Evolutionary conservation across 75 land plant species (phyloP), one percentile per base, ranked within the genome.

Genomic region (Adiantum capillusveneris): DNA sequence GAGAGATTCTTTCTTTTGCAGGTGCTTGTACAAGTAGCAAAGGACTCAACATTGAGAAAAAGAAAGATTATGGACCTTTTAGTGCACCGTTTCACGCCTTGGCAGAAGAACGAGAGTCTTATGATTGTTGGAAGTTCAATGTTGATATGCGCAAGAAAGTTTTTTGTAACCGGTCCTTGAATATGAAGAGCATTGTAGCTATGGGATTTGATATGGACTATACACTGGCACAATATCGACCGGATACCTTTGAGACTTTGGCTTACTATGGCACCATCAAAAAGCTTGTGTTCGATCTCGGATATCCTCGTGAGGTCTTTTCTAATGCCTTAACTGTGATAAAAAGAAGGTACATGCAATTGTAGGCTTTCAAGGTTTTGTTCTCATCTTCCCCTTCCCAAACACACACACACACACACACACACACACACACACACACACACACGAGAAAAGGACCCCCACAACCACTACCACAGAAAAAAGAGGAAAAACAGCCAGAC

Each of bases 131-230:
- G 66, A 81, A 65, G 19, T 16, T 57, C 1, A 57, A 69, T 29
- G 77, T 90, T 60, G 79, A 76, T 45, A 75, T 75, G 25, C 81
- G 85, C 31, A 95, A 82, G 66, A 79, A 78, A 12, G 82, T 95
- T 11, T 95, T 86, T 27, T 95, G 99, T 73, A 95, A 95, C 54
- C 60, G 99, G 65, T 81, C 96, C 2, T 63, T 95, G 24, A 95
- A 90, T 53, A 95, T 95, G 99, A 95, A 73, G 67, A 84, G 76
- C 60, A 84, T 95, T 57, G 79, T 79, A 53, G 97, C 99, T 27
- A 85, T 95, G 51, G 99, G 99, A 16, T 95, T 95, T 69, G 99
- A 95, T 62, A 86, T 95, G 96, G 99, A 95, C 68, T 95, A 95
- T 48, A 95, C 99, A 21, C 78, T 95, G 56, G 99, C 99, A 53